phyloP scores from a whole-genome alignment of 208 protist species.

The Wallacemonas collosoma region DNA sequence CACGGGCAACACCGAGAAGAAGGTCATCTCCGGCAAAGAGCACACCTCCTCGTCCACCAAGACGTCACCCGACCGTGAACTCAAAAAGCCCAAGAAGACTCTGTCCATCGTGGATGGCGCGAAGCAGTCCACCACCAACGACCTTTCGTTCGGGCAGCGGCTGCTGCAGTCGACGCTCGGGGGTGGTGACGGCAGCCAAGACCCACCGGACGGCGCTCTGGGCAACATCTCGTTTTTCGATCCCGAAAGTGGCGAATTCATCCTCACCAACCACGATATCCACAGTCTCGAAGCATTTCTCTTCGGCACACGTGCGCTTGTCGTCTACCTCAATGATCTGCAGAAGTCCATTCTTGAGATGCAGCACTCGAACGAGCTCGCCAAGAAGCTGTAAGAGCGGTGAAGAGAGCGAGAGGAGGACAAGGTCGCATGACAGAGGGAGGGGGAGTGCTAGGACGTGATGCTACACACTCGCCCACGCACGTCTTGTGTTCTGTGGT shows the following conservation, averaged over 20 bases:
- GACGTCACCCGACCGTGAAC: constrained; percentile 6
- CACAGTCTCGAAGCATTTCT: constrained; percentile 90
- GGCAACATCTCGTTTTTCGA: constrained; percentile 65
- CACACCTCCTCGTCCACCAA: neutral
- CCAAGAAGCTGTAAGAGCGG: constrained; percentile 54
- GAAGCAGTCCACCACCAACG: constrained; percentile 17
- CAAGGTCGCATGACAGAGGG: neutral
- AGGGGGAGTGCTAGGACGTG: too few relatives aligned
- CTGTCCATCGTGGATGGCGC: constrained; percentile 1
- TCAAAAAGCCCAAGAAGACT: constrained; percentile 3
- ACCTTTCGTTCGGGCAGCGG: constrained; percentile 1
- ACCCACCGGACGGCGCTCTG: constrained; percentile 26
- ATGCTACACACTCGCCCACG: neutral
- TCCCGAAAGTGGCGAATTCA: constrained; percentile 68
- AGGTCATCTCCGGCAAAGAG: constrained; percentile 17
- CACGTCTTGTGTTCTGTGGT: neutral
- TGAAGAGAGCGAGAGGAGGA: neutral
- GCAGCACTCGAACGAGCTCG: constrained; percentile 72
- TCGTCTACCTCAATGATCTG: constrained; percentile 76
- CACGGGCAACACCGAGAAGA: constrained; percentile 33
- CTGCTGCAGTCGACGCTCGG: constrained; percentile 20
- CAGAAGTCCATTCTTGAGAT: constrained; percentile 84
- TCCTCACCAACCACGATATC: constrained; percentile 86
- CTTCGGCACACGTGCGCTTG: constrained; percentile 73
- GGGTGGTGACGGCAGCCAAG: constrained; percentile 18